Evolutionary conservation across 192 early-diverging fungal species (phyloP), one percentile per base, ranked within the genome.

Genomic region (Dissophora ornata): DNA sequence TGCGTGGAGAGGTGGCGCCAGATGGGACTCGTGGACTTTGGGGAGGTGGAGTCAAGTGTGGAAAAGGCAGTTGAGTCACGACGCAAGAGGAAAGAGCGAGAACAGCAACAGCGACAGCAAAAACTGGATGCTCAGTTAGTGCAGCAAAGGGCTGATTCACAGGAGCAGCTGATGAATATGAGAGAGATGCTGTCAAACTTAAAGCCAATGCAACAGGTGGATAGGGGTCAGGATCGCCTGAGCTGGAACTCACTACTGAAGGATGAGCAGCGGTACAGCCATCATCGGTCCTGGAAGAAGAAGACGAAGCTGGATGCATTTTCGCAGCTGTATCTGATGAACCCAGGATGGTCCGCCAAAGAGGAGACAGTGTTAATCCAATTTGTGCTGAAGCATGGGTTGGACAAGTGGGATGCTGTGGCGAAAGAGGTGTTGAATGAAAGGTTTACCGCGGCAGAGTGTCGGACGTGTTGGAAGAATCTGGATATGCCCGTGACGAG

Each of bases 341-440:
- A 67, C 29, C 63, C 58, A 36, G 57, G 57, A n/a, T 75, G 52
- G 71, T 77, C 57, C 1, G 63, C 71, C 33, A 67, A 77, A 24
- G 64, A 67, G 29, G 64, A 67, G 34, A 67, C 64, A 1, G 24
- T 57, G 3, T 16, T 67, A 50, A 67, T 77, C 19, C 63, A 77
- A 22, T 32, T 46, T 67, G 71, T 77, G 1, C 25, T 77, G 32
- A 46, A 29, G 41, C 16, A 77, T 57, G 64, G 57, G 1, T 48
- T 77, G 25, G 54, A 51, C 19, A 28, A 54, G 9, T 77, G 64
- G 71, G 63, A 62, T 8, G 6, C 30, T 0, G 51, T 57, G 3
- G 63, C 58, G 0, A 49, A 47, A 7, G 36, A 57, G 11, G 29
- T 28, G 1, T 26, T 67, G 15, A 34, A 36, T 3, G 45, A 52